Conservation (phyloP, 148 eudicot species). For the Dianthus caryophyllus region DNA sequence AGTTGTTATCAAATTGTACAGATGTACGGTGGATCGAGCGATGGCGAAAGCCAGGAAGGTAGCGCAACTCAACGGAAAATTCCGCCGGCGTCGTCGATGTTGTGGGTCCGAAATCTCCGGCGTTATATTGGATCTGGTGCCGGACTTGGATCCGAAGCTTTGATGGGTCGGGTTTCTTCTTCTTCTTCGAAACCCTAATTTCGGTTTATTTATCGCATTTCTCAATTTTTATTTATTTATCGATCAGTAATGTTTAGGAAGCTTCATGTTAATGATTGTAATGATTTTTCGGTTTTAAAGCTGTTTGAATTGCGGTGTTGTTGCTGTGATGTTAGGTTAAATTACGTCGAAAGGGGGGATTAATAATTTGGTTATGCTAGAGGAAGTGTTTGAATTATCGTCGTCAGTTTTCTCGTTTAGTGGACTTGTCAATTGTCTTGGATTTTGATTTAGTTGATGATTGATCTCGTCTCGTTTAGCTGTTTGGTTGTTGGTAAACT, state of each 20-base stretch:
- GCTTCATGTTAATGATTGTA: too few species aligned
- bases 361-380: background rate
- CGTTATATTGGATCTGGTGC: constrained; percentile 96
- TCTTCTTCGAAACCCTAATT: background rate
- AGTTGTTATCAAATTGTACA: background rate
- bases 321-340: too few species aligned
- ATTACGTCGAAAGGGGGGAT: background rate
- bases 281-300: background rate
- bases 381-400: background rate
- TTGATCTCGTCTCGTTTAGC: too few species aligned
- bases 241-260: too few species aligned
- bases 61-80: constrained; percentile 57
- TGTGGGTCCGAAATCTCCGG: constrained; percentile 95
- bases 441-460: too few species aligned
- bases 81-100: constrained; percentile 87
- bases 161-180: constrained; percentile 59
- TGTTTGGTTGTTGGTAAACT: background rate
- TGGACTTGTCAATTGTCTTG: too few species aligned
- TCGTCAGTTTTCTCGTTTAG: background rate
- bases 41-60: constrained; percentile 67
- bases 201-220: background rate
- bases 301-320: background rate
- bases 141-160: constrained; percentile 96
- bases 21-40: constrained; percentile 77
- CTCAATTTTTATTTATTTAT: background rate